A percentile compares a stretch with the other conserved stretches of the same genome.
These are phyloP conservation scores for Sanguinoderma infundibulare DNA, from an alignment of 1,284 basidiomycete genomes.

Conservation along the genomic window DNA sequence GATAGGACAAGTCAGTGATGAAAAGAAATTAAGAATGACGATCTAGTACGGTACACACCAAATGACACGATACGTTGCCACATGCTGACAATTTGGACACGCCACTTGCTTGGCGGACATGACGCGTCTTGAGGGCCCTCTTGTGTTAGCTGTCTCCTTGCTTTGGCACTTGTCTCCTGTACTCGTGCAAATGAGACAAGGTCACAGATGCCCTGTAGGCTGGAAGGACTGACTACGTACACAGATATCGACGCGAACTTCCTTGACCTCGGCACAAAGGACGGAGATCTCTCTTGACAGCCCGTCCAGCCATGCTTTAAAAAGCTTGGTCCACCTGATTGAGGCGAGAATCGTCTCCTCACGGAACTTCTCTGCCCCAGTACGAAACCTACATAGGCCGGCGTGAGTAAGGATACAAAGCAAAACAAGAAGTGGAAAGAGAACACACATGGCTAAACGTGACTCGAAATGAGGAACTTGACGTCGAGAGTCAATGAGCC, in stretches of 20 bases:
- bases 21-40: too few species aligned
- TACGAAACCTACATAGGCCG: not conserved
- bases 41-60: too few species aligned
- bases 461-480: slow-evolving; percentile 24
- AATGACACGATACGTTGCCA: not conserved
- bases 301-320: not conserved
- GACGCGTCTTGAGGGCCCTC: not conserved
- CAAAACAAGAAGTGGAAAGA: not conserved
- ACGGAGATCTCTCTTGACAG: not conserved
- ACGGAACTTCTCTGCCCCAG: not conserved
- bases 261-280: not conserved
- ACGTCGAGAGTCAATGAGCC: slow-evolving; percentile 19
- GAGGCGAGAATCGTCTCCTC: not conserved
- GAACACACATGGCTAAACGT: not conserved
- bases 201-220: not conserved
- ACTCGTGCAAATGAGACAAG: not conserved
- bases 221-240: too few species aligned
- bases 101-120: not conserved
- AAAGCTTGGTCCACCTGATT: not conserved
- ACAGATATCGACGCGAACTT: not conserved
- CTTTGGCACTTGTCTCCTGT: not conserved
- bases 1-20: too few species aligned
- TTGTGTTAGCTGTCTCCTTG: not conserved
- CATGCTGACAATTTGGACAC: not conserved
- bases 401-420: not conserved